Percentiles rank a stretch among this genome's conserved stretches.
Conservation (phyloP, 139 green algal species). For the Tetradesmus lagerheimii region DNA sequence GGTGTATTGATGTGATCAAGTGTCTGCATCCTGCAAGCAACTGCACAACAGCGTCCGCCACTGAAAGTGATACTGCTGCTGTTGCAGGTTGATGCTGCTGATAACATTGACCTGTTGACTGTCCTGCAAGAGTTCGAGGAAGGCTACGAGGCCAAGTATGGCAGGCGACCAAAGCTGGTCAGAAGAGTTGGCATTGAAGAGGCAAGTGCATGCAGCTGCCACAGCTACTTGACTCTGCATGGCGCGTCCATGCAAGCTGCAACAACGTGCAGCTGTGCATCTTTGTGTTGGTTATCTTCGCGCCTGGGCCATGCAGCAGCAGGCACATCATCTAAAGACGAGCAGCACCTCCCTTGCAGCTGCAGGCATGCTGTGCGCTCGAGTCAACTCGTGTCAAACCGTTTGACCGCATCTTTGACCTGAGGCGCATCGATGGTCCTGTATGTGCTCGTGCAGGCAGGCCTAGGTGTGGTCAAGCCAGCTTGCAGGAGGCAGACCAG, state of each 20-base stretch:
- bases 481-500: not conserved
- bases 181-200: conserved; percentile 15
- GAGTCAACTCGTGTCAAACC: no score
- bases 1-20: not conserved
- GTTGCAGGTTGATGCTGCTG: conserved; percentile 73
- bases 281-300: not conserved
- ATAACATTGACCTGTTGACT: conserved; percentile 73
- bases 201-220: not conserved
- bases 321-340: not conserved
- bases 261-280: not conserved
- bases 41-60: not conserved
- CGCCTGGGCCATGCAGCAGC: not conserved
- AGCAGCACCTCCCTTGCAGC: not conserved
- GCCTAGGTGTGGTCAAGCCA: not conserved
- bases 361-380: not conserved
- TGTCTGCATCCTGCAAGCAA: not conserved
- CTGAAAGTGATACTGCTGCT: not conserved
- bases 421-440: not conserved
- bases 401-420: no score
- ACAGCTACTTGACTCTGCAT: not conserved
- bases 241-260: not conserved
- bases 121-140: conserved; percentile 80
- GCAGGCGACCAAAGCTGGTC: conserved; percentile 69
- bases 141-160: conserved; percentile 71
- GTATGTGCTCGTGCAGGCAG: not conserved